A percentile compares a stretch with the other conserved stretches of the same genome.
phyloP scores from a whole-genome alignment of 176 grass and related monocot species.

The Musa schizocarpa region DNA sequence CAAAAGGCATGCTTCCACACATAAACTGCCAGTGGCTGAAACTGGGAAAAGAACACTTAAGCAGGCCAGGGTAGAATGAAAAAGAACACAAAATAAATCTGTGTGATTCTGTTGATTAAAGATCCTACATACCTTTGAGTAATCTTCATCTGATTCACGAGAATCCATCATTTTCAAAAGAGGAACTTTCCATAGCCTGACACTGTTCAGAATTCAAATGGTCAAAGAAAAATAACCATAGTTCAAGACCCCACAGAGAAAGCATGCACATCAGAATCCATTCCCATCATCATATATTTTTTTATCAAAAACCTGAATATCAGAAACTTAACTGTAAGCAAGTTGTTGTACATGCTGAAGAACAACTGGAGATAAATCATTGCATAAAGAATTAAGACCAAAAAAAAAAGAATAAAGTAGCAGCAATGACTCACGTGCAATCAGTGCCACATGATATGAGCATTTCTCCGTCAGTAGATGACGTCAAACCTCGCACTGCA shows the following conservation, averaged over 20 bases:
- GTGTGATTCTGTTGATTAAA: background rate
- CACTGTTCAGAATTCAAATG: slow-evolving; percentile 35
- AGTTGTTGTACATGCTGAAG: background rate
- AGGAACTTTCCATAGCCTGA: slow-evolving; percentile 76
- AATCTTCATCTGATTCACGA: slow-evolving; percentile 33
- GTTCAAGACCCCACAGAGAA: background rate
- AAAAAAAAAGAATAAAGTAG: slow-evolving; percentile 11
- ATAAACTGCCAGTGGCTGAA: slow-evolving; percentile 68
- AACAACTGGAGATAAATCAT: background rate
- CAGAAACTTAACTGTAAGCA: background rate
- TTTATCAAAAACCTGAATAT: background rate
- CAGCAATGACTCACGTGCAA: slow-evolving; percentile 59
- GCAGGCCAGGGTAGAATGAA: background rate
- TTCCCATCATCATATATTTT: background rate
- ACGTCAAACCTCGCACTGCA: slow-evolving; percentile 61
- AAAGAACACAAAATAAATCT: background rate
- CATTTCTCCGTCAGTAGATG: slow-evolving; percentile 82
- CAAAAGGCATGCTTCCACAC: slow-evolving; percentile 96
- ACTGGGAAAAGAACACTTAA: slow-evolving; percentile 8
- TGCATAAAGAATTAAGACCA: background rate
- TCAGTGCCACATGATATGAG: slow-evolving; percentile 89
- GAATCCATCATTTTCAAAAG: slow-evolving; percentile 52
- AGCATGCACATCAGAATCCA: background rate
- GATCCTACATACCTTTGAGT: slow-evolving; percentile 40
- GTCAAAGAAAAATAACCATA: background rate